phyloP scores from a whole-genome alignment of 768 basidiomycete genomes.

The Coprinopsis strossmayeri region DNA sequence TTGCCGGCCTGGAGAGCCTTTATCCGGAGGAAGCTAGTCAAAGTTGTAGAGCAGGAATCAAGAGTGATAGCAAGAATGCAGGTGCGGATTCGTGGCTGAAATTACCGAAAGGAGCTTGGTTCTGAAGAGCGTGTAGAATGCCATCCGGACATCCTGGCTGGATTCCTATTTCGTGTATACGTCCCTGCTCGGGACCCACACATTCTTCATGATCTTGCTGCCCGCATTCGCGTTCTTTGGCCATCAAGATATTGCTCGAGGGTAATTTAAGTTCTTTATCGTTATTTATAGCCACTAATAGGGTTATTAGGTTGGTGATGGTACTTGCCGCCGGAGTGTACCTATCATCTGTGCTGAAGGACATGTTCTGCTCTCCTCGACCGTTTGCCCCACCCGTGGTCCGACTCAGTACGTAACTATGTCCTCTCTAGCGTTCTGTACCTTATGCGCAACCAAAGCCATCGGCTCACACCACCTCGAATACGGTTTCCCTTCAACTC shows the following conservation, averaged over 20 bases:
- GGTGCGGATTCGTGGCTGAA: slow-evolving; percentile 31
- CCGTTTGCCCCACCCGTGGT: slow-evolving; percentile 89
- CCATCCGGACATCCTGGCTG: slow-evolving; percentile 56
- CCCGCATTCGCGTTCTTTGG: slow-evolving; percentile 91
- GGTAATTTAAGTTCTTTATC: slow-evolving; percentile 39
- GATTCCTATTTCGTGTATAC: slow-evolving; percentile 83
- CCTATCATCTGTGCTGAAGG: slow-evolving; percentile 81
- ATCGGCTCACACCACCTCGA: slow-evolving; percentile 80
- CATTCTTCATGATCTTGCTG: slow-evolving; percentile 88
- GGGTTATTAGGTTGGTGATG: slow-evolving; percentile 48
- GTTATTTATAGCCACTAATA: background rate
- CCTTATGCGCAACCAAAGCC: slow-evolving; percentile 30
- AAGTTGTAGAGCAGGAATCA: slow-evolving; percentile 52
- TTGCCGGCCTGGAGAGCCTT: slow-evolving; percentile 62
- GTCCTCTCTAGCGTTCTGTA: background rate
- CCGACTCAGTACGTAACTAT: slow-evolving; percentile 68
- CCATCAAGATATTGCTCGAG: slow-evolving; percentile 58
- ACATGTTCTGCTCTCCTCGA: slow-evolving; percentile 83
- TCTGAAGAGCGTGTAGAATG: slow-evolving; percentile 27
- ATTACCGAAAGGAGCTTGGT: background rate
- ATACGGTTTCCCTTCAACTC: slow-evolving; percentile 95
- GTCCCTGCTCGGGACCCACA: slow-evolving; percentile 76
- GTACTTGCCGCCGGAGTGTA: slow-evolving; percentile 80
- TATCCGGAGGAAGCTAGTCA: slow-evolving; percentile 48
- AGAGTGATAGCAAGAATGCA: slow-evolving; percentile 59